A percentile compares a stretch with the other conserved stretches of the same genome.
phyloP scores from a whole-genome alignment of 2,329 filamentous ascomycete species.

The Cladobotryum protrusum region DNA sequence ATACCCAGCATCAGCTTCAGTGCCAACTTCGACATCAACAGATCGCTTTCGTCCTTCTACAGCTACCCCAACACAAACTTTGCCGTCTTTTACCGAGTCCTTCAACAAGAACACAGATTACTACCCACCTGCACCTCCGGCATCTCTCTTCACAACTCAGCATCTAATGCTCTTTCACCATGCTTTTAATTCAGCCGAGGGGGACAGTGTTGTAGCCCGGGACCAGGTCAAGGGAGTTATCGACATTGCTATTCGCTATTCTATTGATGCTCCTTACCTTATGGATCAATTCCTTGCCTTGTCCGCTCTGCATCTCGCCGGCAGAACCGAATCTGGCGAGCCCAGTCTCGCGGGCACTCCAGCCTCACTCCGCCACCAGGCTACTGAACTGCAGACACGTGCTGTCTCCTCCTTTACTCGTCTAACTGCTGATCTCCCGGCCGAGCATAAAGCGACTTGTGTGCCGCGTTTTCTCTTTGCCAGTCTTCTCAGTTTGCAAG shows the following conservation, averaged over 20 bases:
- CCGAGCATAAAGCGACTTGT: conserved; percentile 22
- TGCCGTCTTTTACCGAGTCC: conserved; percentile 13
- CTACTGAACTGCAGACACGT: conserved; percentile 39
- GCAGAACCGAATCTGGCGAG: conserved; percentile 14
- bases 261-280: conserved; percentile 35
- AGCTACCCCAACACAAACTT: conserved; percentile 2
- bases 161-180: conserved; percentile 37
- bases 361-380: conserved; percentile 25
- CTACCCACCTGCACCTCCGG: conserved; percentile 14
- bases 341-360: not conserved
- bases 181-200: conserved; percentile 20
- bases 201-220: conserved; percentile 16
- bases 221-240: conserved; percentile 20
- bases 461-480: conserved; percentile 41
- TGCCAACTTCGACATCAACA: conserved; percentile 2
- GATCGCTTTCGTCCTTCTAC: conserved; percentile 6
- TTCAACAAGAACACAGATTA: conserved; percentile 13
- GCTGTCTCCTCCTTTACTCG: conserved; percentile 34
- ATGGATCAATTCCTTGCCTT: conserved; percentile 42
- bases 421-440: conserved; percentile 17
- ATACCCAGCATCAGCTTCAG: conserved; percentile 2
- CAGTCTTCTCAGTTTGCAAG: conserved; percentile 37
- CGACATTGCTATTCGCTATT: conserved; percentile 27
- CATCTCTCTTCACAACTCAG: conserved; percentile 27
- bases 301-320: conserved; percentile 35